Evolutionary conservation across 345 rosid species (phyloP).

Genomic region (Excoecaria cochinchinensis): DNA sequence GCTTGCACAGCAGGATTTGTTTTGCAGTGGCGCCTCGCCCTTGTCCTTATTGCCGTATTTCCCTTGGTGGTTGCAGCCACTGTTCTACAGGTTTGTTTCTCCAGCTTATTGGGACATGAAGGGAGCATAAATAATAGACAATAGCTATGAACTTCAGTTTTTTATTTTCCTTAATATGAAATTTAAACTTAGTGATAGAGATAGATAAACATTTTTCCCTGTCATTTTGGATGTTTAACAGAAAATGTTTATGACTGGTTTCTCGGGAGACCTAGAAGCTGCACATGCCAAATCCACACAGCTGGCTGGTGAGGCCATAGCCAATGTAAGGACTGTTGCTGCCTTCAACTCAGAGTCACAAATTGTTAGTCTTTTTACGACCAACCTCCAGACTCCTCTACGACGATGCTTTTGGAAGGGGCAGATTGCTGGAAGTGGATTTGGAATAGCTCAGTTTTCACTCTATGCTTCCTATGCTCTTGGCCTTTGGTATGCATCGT

Average conservation of each 20-base stretch:
- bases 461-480: slow-evolving; percentile 97
- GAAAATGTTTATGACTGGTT: slow-evolving; percentile 99
- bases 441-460: slow-evolving; percentile 86
- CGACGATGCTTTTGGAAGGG: slow-evolving; percentile 98
- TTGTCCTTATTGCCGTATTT: slow-evolving; percentile 87
- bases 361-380: slow-evolving; percentile 78
- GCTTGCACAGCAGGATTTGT: slow-evolving; percentile 98
- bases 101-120: not conserved
- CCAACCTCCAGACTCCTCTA: slow-evolving; percentile 71
- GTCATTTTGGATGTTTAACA: slow-evolving; percentile 30
- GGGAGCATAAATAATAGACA: too few species aligned
- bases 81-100: slow-evolving; percentile 77
- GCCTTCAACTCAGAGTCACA: slow-evolving; percentile 94
- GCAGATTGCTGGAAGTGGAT: slow-evolving; percentile 96
- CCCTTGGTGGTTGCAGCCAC: slow-evolving; percentile 99
- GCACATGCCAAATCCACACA: slow-evolving; percentile 95
- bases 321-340: slow-evolving; percentile 90
- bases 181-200: not conserved
- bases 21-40: slow-evolving; percentile 98
- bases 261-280: slow-evolving; percentile 92
- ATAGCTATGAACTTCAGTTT: too few species aligned
- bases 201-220: not conserved
- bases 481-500: slow-evolving; percentile 98
- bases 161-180: not conserved
- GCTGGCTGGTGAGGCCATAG: slow-evolving; percentile 96